These are phyloP conservation scores for Marasmius oreades DNA, from an alignment of 1,284 basidiomycete species.

Conservation along the genomic window DNA sequence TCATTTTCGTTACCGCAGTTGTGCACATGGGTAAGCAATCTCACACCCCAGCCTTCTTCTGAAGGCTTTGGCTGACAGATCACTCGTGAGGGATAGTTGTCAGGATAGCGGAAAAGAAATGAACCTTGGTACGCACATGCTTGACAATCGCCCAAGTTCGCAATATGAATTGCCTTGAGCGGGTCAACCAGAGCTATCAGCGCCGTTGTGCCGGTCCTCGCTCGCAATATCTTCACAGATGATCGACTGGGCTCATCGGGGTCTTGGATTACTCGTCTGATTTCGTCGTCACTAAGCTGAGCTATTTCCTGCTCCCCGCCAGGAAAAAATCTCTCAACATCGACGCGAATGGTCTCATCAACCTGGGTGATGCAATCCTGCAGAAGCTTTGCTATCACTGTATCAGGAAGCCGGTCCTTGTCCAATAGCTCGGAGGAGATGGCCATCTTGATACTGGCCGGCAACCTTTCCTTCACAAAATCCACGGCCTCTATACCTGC, in stretches of 20 bases:
- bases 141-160: constrained; percentile 18
- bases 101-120: background rate
- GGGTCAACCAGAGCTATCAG: constrained; percentile 16
- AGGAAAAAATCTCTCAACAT: constrained; percentile 3
- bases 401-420: background rate
- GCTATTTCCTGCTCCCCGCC: background rate
- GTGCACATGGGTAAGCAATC: constrained; percentile 9
- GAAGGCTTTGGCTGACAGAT: background rate
- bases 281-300: too few relatives aligned
- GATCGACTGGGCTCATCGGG: background rate
- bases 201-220: constrained; percentile 16
- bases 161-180: constrained; percentile 8
- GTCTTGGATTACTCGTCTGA: too few relatives aligned
- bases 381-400: too few relatives aligned
- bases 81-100: background rate
- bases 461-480: constrained; percentile 8
- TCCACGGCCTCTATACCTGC: constrained; percentile 12
- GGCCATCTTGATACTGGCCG: background rate
- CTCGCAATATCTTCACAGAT: constrained; percentile 8
- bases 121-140: constrained; percentile 3
- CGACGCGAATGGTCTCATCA: constrained; percentile 7
- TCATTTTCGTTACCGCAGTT: constrained; percentile 13
- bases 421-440: background rate
- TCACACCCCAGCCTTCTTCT: background rate
- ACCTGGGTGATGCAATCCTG: constrained; percentile 5